Evolutionary conservation across 169 alveolate species (phyloP).

Genomic region (Eimeria acervulina): DNA sequence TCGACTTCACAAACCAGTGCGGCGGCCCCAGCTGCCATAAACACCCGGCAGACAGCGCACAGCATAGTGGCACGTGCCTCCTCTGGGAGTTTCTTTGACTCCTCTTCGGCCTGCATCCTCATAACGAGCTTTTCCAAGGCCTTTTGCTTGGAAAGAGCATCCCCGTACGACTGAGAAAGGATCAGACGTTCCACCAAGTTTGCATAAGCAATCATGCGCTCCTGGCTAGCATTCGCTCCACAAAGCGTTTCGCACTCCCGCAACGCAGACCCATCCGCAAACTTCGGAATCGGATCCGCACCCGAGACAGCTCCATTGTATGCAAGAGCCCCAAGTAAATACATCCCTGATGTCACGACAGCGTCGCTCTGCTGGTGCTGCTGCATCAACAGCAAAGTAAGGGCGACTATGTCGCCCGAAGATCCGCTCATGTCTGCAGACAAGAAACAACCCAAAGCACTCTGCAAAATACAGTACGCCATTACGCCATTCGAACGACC

Average conservation of each 20-base stretch:
- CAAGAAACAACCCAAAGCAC: background rate
- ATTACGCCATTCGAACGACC: background rate
- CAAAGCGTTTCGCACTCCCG: conserved; percentile 80
- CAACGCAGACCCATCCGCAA: conserved; percentile 78
- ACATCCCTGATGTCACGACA: conserved; percentile 81
- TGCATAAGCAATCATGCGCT: conserved; percentile 75
- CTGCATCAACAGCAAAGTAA: conserved; percentile 77
- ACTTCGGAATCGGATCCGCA: conserved; percentile 53
- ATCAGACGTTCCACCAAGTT: conserved; percentile 77
- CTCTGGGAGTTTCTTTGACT: conserved; percentile 70
- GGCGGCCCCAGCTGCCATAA: conserved; percentile 81
- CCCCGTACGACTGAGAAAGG: conserved; percentile 75
- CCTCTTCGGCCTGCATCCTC: conserved; percentile 79
- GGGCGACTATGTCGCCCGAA: conserved; percentile 80
- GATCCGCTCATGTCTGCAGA: conserved; percentile 81
- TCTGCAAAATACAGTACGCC: background rate
- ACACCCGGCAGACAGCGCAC: conserved; percentile 76
- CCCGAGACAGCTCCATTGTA: conserved; percentile 75
- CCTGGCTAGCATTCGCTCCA: conserved; percentile 76
- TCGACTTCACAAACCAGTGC: conserved; percentile 78
- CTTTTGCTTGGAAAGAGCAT: conserved; percentile 68
- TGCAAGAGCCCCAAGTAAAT: conserved; percentile 80
- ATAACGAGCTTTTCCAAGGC: conserved; percentile 68
- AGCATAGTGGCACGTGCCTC: conserved; percentile 75
- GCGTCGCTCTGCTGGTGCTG: conserved; percentile 83